Base-by-base conservation (phyloP, 2,329 filamentous ascomycete genomes). In the Neophaeococcomyces aloes region DNA sequence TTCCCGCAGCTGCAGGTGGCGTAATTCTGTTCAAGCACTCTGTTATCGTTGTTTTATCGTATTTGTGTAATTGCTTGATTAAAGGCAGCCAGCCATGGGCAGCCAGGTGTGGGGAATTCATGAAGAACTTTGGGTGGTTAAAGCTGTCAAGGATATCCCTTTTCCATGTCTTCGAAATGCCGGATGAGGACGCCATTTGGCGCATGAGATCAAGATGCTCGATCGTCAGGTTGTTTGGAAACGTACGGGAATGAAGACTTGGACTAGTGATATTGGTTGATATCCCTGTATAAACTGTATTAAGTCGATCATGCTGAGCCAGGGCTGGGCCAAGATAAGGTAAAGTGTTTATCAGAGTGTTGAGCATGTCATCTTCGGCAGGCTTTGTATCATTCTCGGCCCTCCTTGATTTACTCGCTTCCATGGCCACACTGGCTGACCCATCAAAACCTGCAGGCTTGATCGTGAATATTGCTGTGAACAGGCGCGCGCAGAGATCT, bases 391-490 rank as follows among this genome's bases (percentile, higher is more conserved):
- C 47, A 53, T 30, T 58, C 38, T 49, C 48, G 46, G 47, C 47
- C 51, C 61, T 47, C 11, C 19, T n/a, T 8, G 38, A 14, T 2
- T 34, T 27, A 10, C 19, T 35, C 21, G 7, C 23, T 7, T 21
- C 27, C 14, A 19, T 21, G 3, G 17, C 32, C 11, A 14, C 10
- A 17, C 18, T 14, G 4, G 64, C 46, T 56, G 61, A 57, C 54
- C 54, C 56, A 68, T 54, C 77, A 81, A 86, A 83, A 2, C 78
- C 80, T 53, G 86, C 72, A 1, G 88, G 86, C 31, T 86, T 78
- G 7, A 86, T 93, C 0, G 91, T 94, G 60, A 96, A 95, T 2
- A 93, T 83, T n/a, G 89, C 91, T 3, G 88, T 85, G 11, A 98
- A 72, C 1, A 98, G 74, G 13, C 88, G 76, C 10, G 91, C 71